Base-by-base conservation (phyloP, 306 rosid species). In the Trifolium dubium region DNA sequence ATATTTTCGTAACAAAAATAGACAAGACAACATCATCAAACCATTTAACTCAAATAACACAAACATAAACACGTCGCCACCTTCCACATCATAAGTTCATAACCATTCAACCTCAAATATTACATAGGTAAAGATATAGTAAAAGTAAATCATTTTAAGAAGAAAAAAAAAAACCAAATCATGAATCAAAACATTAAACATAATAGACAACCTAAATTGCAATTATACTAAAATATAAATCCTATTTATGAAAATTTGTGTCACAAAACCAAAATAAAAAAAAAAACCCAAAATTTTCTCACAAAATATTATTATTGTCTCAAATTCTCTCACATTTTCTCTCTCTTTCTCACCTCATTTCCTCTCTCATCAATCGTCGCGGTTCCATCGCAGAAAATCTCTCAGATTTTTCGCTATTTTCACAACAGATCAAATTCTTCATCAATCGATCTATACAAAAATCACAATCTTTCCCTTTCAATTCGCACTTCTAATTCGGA, bases 351-450 rank as follows among this genome's bases (percentile, higher is more conserved):
- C 8, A 37, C 40, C 8, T 37, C 40, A 0, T 79, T 60, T 80
- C 40, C 84, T 75, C 84, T 78, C 87, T 71, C 77, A 51, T 71
- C 77, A 37, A 61, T 59, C 77, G 80, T 83, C 89, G 88, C 97
- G 85, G 40, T 71, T 77, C 76, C 76, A 67, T 83, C 86, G 93
- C 89, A 81, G 83, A 69, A 83, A 85, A 81, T 78, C 88, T 75
- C 88, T 76, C 87, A 87, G 88, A 83, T 89, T 89, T 82, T 82
- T 58, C 62, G 77, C 80, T 40, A 69, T 83, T 81, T 79, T 58
- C 75, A 83, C 71, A 81, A 74, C 79, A 50, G 69, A 73, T 17
- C 40, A 32, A n/a, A 10, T 8, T 40, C 82, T 76, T 37, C 40
- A 32, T 32, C 35, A 32, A 53, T 81, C 89, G 86, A 85, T 86